A percentile compares a stretch with the other conserved stretches of the same genome.
Evolutionary conservation across 352 stramenopile genomes (phyloP).

Genomic region (Chrysophaeum taylorii): DNA sequence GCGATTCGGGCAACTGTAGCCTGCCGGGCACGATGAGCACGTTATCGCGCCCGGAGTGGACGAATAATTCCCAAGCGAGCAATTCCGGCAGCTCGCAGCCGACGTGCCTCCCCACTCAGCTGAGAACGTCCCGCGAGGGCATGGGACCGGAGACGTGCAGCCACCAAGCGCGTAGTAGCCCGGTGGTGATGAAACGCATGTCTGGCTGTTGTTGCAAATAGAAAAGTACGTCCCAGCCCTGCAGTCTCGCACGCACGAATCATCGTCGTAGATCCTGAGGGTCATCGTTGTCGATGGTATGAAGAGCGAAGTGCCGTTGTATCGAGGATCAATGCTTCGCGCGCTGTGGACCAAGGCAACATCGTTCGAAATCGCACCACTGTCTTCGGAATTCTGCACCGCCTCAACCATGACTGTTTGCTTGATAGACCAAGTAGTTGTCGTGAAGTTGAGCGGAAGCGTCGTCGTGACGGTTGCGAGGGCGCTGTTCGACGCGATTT

Average conservation of each 20-base stretch:
- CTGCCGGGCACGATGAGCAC: constrained; percentile 58
- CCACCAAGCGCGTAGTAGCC: constrained; percentile 57
- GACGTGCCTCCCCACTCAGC: not conserved
- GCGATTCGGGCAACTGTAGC: too few species aligned
- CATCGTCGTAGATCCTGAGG: constrained; percentile 2
- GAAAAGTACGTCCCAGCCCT: constrained; percentile 13
- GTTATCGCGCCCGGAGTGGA: constrained; percentile 40
- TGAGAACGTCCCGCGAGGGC: not conserved
- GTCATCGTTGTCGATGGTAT: not conserved
- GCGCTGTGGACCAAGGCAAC: not conserved
- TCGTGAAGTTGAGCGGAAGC: not conserved
- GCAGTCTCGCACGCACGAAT: constrained; percentile 6
- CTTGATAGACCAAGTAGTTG: not conserved
- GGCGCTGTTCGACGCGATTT: too few species aligned
- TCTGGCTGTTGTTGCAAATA: not conserved
- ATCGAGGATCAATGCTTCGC: too few species aligned
- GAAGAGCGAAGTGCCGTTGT: too few species aligned
- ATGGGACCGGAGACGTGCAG: not conserved
- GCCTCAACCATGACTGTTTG: not conserved
- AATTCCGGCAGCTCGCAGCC: constrained; percentile 12
- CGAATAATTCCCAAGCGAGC: constrained; percentile 31
- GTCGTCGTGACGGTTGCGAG: too few species aligned
- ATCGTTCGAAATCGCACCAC: not conserved
- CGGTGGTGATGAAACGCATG: constrained; percentile 43
- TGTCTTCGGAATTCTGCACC: not conserved